A percentile compares a stretch with the other conserved stretches of the same genome.
These are phyloP conservation scores for Chlamydomonas sp. DNA, from an alignment of 139 green algal species.

Conservation along the genomic window DNA sequence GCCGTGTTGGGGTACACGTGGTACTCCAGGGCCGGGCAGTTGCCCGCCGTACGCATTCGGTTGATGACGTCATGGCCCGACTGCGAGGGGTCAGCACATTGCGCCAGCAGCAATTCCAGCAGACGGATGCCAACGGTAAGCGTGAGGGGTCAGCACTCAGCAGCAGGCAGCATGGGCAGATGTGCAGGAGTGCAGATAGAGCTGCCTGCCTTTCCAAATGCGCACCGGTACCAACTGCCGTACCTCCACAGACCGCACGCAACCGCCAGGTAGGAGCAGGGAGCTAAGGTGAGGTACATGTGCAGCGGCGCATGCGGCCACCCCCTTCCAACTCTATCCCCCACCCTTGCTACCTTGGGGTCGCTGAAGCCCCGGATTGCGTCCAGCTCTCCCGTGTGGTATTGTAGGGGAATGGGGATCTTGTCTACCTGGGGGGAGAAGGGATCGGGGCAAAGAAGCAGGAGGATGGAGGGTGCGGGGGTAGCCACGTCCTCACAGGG, in stretches of 20 bases:
- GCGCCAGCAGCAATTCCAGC: background rate
- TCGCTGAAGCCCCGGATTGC: slow-evolving; percentile 32
- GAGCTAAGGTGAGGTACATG: too few species aligned
- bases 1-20: slow-evolving; percentile 8
- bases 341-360: background rate
- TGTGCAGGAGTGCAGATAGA: too few species aligned
- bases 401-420: slow-evolving; percentile 34
- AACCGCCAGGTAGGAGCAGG: too few species aligned
- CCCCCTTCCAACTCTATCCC: too few species aligned
- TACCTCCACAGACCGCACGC: too few species aligned
- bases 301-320: too few species aligned
- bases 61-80: background rate
- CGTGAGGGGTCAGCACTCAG: too few species aligned
- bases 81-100: background rate
- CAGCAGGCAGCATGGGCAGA: too few species aligned
- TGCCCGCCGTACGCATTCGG: background rate
- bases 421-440: background rate
- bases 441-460: background rate
- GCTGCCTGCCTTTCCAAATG: too few species aligned
- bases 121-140: too few species aligned
- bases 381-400: slow-evolving; percentile 34
- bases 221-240: too few species aligned
- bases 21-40: background rate
- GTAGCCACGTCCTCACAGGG: background rate
- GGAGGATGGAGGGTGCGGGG: background rate